Evolutionary conservation across 2,329 filamentous ascomycete genomes (phyloP), one percentile per base, ranked within the genome.

Genomic region (Neobulgaria alba): DNA sequence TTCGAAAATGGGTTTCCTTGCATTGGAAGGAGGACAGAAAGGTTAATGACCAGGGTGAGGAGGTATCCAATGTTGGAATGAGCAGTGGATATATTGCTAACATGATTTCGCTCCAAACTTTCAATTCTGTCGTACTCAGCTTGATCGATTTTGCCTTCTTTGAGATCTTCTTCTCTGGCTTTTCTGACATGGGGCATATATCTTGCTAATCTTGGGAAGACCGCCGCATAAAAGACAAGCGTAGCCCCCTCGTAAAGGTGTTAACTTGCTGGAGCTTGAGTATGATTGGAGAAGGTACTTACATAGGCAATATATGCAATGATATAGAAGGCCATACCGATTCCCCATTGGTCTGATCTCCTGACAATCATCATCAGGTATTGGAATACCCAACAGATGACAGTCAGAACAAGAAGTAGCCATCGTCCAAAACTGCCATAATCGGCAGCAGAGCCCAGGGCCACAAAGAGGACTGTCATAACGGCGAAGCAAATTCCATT

Each of bases 51-150:
- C 10, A 65, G 49, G 1, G 61, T 63, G 9, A 64, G 43, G 16
- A 66, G 43, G 40, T 66, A 66, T 19, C 64, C 63, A 17, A 65
- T 65, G 38, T 65, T 66, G 21, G 62, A 64, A 41, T 67, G 63
- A 2, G 63, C 63, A n/a, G 62, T 65, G 2, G 61, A 65, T 5
- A 64, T 57, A 38, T 61, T 64, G 47, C 63, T 64, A 32, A 66
- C 63, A 42, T 66, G 63, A 33, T 64, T 66, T 18, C 56, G 54
- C 38, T 66, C 63, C 45, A 66, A 45, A 9, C 63, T 66, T 41
- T 66, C 63, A 33, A 65, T 59, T 9, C 53, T 57, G 48, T 66
- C 63, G 36, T 66, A 66, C 40, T 63, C 60, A 15, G 54, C 31
- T 43, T 62, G 59, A 8, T 33, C 47, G 8, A 65, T 65, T 34